A percentile compares a stretch with the other conserved stretches of the same genome.
Conservation (phyloP, 1,284 basidiomycete genomes). For the Trametes versicolor region DNA sequence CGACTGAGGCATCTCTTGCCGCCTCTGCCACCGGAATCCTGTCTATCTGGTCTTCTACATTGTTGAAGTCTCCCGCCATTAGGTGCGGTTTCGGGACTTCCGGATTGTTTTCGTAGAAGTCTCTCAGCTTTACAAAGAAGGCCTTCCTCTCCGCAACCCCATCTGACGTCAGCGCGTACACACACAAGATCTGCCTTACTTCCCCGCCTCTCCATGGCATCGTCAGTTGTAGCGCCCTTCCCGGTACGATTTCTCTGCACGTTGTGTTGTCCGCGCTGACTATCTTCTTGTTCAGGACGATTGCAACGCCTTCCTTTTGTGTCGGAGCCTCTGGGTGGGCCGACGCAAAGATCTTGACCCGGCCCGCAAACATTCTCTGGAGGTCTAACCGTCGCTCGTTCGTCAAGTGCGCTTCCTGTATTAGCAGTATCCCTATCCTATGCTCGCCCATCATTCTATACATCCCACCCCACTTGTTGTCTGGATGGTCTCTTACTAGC, state of each 20-base stretch:
- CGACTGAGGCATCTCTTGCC: slow-evolving; percentile 33
- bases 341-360: slow-evolving; percentile 6
- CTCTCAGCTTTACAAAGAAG: slow-evolving; percentile 43
- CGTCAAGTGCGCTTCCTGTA: slow-evolving; percentile 26
- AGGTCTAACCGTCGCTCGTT: not conserved
- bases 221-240: slow-evolving; percentile 1
- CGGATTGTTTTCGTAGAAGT: slow-evolving; percentile 21
- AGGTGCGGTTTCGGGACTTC: slow-evolving; percentile 42
- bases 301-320: slow-evolving; percentile 9
- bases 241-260: slow-evolving; percentile 3
- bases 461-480: slow-evolving; percentile 13
- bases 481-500: not conserved
- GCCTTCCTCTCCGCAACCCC: slow-evolving; percentile 32
- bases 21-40: not conserved
- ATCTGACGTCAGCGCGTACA: slow-evolving; percentile 50
- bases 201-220: slow-evolving; percentile 30
- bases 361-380: not conserved
- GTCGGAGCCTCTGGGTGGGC: slow-evolving; percentile 9
- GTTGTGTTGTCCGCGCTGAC: not conserved
- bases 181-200: slow-evolving; percentile 38
- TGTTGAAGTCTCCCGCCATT: slow-evolving; percentile 54
- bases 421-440: slow-evolving; percentile 2
- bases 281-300: slow-evolving; percentile 8
- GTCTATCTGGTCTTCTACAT: slow-evolving; percentile 45
- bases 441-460: slow-evolving; percentile 7